Conservation (phyloP, 371 early-diverging fungal species). For the Mucor sp. region DNA sequence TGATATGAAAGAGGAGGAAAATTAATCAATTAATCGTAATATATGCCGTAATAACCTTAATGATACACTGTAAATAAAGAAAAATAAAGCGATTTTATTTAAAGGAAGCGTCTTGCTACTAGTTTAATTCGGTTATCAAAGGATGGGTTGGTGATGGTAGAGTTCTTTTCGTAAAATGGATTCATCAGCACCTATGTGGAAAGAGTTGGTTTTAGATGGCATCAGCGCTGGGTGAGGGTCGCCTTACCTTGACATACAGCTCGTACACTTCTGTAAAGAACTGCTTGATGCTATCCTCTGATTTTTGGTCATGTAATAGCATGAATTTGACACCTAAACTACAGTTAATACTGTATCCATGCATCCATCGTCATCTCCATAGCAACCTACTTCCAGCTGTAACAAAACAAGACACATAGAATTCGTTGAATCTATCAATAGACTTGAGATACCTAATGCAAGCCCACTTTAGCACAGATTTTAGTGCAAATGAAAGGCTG, state of each 20-base stretch:
- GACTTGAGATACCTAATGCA: conserved; percentile 84
- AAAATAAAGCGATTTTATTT: conserved; percentile 13
- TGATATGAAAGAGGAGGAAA: not conserved
- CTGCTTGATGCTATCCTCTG: conserved; percentile 85
- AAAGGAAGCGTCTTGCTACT: conserved; percentile 80
- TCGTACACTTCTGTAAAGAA: conserved; percentile 94
- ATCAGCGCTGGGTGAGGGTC: not conserved
- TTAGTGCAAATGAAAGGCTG: not conserved
- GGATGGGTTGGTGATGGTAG: conserved; percentile 74
- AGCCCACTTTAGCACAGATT: not conserved
- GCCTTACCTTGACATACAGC: conserved; percentile 82
- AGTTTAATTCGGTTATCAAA: conserved; percentile 84
- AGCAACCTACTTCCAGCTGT: conserved; percentile 76
- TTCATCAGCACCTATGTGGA: conserved; percentile 73
- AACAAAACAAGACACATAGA: conserved; percentile 89
- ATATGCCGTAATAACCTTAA: not conserved
- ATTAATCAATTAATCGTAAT: not conserved
- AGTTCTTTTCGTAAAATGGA: conserved; percentile 88
- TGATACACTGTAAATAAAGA: conserved; percentile 2
- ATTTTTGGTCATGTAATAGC: conserved; percentile 88
- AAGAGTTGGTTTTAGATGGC: not conserved
- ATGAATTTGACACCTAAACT: conserved; percentile 79
- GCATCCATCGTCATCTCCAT: not conserved
- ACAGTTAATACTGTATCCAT: not conserved
- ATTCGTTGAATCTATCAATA: conserved; percentile 95